Evolutionary conservation across 257 asterid species (phyloP).

Genomic region (Solanum virginianum): DNA sequence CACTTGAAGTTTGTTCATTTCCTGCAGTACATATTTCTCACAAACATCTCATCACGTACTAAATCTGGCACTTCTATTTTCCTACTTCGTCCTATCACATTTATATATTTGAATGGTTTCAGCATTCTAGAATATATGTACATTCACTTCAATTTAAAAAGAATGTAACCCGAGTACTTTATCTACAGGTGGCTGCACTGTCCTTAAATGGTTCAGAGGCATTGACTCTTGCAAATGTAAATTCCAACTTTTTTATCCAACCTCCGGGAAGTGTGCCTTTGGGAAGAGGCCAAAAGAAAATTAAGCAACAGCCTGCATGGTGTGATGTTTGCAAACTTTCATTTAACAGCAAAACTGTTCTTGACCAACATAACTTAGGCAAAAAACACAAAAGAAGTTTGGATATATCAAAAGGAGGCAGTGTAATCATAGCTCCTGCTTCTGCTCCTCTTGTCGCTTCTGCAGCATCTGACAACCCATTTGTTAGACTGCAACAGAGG

Average conservation of each 20-base stretch:
- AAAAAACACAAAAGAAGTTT: slow-evolving; percentile 56
- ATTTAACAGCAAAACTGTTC: slow-evolving; percentile 47
- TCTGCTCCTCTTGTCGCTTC: background rate
- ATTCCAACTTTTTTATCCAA: slow-evolving; percentile 5
- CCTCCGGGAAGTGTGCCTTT: background rate
- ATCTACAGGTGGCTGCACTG: slow-evolving; percentile 9
- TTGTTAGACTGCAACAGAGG: slow-evolving; percentile 40
- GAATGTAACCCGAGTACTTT: background rate
- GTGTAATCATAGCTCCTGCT: background rate
- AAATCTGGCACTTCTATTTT: background rate
- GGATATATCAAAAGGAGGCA: slow-evolving; percentile 21
- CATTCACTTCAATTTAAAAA: background rate
- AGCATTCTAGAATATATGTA: background rate
- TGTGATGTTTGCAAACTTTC: slow-evolving; percentile 54
- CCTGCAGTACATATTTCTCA: background rate
- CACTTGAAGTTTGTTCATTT: background rate
- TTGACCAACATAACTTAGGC: slow-evolving; percentile 49
- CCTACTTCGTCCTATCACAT: background rate
- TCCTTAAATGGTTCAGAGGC: background rate
- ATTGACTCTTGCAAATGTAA: background rate
- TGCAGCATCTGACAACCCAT: slow-evolving; percentile 2
- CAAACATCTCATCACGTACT: background rate
- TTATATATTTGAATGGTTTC: background rate
- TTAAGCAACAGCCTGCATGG: slow-evolving; percentile 48
- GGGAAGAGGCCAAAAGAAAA: slow-evolving; percentile 29